phyloP scores from a whole-genome alignment of 2,329 filamentous ascomycete species.

The Scedosporium boydii region DNA sequence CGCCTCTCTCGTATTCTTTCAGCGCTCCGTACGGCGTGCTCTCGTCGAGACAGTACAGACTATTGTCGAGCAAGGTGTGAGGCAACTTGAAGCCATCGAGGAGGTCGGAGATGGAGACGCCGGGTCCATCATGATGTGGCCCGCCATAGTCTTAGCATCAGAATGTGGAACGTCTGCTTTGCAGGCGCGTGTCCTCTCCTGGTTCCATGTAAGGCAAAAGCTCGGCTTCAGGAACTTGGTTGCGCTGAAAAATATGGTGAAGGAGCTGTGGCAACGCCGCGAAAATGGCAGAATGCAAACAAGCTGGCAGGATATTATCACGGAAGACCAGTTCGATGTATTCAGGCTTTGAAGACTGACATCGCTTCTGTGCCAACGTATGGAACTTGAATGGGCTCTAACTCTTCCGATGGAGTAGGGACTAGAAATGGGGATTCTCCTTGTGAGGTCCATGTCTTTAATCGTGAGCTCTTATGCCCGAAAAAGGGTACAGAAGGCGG shows the following conservation, averaged over 20 bases:
- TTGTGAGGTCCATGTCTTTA: too few relatives aligned
- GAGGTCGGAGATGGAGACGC: conserved; percentile 16
- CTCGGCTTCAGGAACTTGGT: conserved; percentile 24
- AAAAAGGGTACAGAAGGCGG: too few relatives aligned
- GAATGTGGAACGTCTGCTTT: conserved; percentile 19
- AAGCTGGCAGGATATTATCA: conserved; percentile 23
- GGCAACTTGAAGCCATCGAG: conserved; percentile 22
- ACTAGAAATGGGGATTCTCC: too few relatives aligned
- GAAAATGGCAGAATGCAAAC: conserved; percentile 12
- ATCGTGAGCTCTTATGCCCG: too few relatives aligned
- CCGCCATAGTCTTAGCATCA: conserved; percentile 22
- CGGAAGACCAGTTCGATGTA: conserved; percentile 22
- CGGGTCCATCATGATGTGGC: conserved; percentile 26
- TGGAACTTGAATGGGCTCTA: too few relatives aligned
- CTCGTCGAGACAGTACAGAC: conserved; percentile 16
- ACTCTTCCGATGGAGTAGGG: too few relatives aligned
- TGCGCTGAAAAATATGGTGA: conserved; percentile 20
- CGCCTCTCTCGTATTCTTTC: conserved; percentile 23
- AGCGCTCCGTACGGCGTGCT: conserved; percentile 19
- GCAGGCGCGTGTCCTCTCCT: conserved; percentile 19
- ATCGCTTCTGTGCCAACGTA: too few relatives aligned
- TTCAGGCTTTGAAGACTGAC: conserved; percentile 9
- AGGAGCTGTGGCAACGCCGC: conserved; percentile 17
- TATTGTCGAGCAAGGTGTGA: conserved; percentile 20
- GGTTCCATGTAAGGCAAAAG: conserved; percentile 21